These are phyloP conservation scores for Kwoniella europaea DNA, from an alignment of 768 basidiomycete species.

Conservation along the genomic window DNA sequence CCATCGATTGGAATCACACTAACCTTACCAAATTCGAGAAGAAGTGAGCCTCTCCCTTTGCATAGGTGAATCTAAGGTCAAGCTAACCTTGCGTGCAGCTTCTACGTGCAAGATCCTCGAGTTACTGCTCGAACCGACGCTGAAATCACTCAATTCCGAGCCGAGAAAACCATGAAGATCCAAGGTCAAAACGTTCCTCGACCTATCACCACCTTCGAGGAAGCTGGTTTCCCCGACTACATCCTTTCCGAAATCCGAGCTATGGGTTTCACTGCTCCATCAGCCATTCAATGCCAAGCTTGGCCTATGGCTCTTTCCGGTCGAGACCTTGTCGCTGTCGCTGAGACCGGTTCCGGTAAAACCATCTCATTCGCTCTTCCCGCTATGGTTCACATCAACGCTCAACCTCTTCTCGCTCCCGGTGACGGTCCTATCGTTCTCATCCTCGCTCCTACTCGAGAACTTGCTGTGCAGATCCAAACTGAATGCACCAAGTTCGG, in stretches of 20 bases:
- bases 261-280: constrained; percentile 87
- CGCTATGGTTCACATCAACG: constrained; percentile 99
- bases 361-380: constrained; percentile 98
- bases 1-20: constrained; percentile 79
- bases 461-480: constrained; percentile 98
- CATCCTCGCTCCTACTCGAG: constrained; percentile 95
- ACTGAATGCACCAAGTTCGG: constrained; percentile 99
- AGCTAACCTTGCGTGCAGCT: constrained; percentile 20
- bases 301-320: constrained; percentile 99
- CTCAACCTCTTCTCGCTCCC: constrained; percentile 88
- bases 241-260: constrained; percentile 89
- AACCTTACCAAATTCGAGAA: constrained; percentile 89
- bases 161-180: constrained; percentile 85
- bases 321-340: constrained; percentile 87
- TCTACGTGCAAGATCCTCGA: constrained; percentile 79
- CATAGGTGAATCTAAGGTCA: too few relatives aligned
- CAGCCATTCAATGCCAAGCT: constrained; percentile 96
- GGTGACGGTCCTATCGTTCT: constrained; percentile 98
- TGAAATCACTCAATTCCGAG: constrained; percentile 87
- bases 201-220: constrained; percentile 89
- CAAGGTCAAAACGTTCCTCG: constrained; percentile 86
- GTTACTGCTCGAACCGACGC: constrained; percentile 92
- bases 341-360: constrained; percentile 98
- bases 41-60: too few relatives aligned
- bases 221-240: constrained; percentile 95